phyloP scores from a whole-genome alignment of 305 asterid species.

The Fraxinus angustifolia region DNA sequence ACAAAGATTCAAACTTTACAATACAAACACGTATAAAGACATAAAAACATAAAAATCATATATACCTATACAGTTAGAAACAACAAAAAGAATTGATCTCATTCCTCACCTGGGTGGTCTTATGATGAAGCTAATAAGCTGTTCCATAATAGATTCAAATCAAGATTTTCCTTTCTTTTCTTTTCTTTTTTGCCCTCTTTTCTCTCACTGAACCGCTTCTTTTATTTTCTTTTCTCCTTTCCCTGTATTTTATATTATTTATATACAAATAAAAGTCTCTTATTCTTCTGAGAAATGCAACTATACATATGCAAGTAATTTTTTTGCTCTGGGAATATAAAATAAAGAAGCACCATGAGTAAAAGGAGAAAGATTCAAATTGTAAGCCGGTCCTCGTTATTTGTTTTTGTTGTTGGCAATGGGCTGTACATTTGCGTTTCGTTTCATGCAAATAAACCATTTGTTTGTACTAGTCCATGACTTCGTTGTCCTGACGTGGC shows the following conservation, averaged over 20 bases:
- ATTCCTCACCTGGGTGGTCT: constrained; percentile 86
- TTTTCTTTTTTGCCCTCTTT: constrained; percentile 5
- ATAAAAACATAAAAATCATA: neutral
- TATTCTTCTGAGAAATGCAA: neutral
- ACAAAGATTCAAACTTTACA: constrained; percentile 31
- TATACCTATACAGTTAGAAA: constrained; percentile 1
- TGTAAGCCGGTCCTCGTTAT: constrained; percentile 22
- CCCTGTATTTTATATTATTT: constrained; percentile 8
- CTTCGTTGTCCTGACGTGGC: neutral
- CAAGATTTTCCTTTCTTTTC: constrained; percentile 25
- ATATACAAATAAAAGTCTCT: neutral
- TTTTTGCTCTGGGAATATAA: neutral
- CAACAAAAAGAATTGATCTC: neutral
- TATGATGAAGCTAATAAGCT: constrained; percentile 91
- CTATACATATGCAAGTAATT: neutral
- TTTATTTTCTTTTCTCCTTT: neutral
- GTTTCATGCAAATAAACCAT: neutral
- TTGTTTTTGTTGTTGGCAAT: constrained; percentile 11
- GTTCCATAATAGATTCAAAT: constrained; percentile 65
- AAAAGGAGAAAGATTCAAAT: constrained; percentile 12
- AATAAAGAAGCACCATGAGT: constrained; percentile 6
- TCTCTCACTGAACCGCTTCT: neutral
- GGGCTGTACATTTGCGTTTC: constrained; percentile 1
- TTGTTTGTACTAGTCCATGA: neutral
- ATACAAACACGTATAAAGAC: neutral